These are phyloP conservation scores for Crithidia brevicula DNA, from an alignment of 208 protist genomes.

Conservation along the genomic window DNA sequence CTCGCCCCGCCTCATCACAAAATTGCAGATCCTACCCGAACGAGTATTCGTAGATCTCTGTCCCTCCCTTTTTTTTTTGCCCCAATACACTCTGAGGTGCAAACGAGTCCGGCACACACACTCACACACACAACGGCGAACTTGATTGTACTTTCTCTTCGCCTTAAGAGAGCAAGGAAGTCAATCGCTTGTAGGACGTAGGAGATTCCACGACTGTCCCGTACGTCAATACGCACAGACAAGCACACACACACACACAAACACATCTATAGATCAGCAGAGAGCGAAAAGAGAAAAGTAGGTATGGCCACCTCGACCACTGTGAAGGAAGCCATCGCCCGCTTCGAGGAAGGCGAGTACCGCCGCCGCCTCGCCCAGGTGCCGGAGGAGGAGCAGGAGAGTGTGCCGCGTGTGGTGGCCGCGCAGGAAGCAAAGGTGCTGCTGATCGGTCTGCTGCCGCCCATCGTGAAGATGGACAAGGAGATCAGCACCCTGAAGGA, in stretches of 20 bases:
- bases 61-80: constrained; percentile 14
- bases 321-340: constrained; percentile 82
- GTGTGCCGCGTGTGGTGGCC: constrained; percentile 70
- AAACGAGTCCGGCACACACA: not conserved
- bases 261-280: not conserved
- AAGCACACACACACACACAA: not conserved
- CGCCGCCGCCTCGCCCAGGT: constrained; percentile 46
- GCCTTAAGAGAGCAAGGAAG: constrained; percentile 94
- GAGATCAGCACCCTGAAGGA: constrained; percentile 86
- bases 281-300: not conserved
- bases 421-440: constrained; percentile 81
- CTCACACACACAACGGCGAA: constrained; percentile 57
- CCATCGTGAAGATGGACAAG: constrained; percentile 95
- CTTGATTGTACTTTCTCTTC: constrained; percentile 93
- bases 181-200: constrained; percentile 69
- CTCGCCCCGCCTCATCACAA: too few species aligned
- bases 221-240: not conserved
- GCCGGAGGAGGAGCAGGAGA: constrained; percentile 59
- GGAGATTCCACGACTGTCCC: not conserved
- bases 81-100: not conserved
- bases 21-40: too few species aligned
- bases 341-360: constrained; percentile 82
- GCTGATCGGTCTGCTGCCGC: constrained; percentile 91
- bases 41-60: too few species aligned
- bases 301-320: constrained; percentile 59